Conservation (phyloP, 2,329 filamentous ascomycete species). For the Fonsecaea erecta region DNA sequence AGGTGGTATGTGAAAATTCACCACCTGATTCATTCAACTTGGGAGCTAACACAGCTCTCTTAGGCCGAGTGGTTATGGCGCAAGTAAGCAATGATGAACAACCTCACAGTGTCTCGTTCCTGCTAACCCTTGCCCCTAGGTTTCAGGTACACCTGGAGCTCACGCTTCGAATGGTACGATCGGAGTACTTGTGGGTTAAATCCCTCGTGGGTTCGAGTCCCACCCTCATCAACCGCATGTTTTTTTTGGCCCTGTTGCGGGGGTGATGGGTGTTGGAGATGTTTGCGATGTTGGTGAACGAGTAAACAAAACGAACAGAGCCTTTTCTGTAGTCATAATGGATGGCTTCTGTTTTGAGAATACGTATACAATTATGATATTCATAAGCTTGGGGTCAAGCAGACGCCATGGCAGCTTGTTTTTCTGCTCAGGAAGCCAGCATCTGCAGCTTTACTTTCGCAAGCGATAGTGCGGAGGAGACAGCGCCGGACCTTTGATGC, state of each 20-base stretch:
- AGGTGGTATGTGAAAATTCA: neutral
- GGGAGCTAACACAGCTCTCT: neutral
- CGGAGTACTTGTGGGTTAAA: neutral
- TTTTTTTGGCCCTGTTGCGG: neutral
- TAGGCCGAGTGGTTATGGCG: constrained; percentile 4
- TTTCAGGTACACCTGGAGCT: constrained; percentile 1
- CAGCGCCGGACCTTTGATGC: neutral
- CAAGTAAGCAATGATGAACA: neutral
- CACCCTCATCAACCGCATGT: constrained; percentile 14
- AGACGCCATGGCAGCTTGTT: neutral
- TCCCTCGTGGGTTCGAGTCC: constrained; percentile 20
- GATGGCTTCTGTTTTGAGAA: no score
- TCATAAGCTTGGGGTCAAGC: neutral
- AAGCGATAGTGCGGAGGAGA: neutral
- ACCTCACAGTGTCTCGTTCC: neutral
- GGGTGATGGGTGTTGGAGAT: no score
- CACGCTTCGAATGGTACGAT: neutral
- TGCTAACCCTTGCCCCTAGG: neutral
- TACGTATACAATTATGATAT: neutral
- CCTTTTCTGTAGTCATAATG: no score
- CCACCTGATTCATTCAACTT: neutral
- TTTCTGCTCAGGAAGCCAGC: neutral
- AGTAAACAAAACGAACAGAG: no score
- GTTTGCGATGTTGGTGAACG: no score
- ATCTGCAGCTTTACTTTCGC: neutral